phyloP scores from a whole-genome alignment of 257 asterid genomes.

The Parsonsia alboflavescens region DNA sequence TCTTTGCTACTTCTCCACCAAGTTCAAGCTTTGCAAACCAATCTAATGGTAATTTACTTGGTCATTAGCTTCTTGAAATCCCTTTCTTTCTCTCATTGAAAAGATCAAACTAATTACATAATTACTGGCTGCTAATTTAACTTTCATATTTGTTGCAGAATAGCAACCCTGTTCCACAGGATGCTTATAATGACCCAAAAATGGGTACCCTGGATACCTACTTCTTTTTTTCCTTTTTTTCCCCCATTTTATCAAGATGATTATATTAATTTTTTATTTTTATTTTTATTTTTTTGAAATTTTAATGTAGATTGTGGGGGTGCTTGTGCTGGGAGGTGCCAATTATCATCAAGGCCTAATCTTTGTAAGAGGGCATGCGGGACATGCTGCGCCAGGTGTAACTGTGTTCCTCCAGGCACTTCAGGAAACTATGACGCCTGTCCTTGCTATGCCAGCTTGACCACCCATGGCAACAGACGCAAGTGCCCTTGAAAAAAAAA shows the following conservation, averaged over 20 bases:
- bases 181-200: conserved; percentile 9
- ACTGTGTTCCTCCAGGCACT: conserved; percentile 67
- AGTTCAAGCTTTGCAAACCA: conserved; percentile 43
- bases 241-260: not conserved
- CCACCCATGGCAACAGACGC: conserved; percentile 41
- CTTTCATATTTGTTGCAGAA: conserved; percentile 34
- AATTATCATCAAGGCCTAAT: conserved; percentile 42
- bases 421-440: conserved; percentile 52
- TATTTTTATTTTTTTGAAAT: not conserved
- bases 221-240: too few relatives aligned
- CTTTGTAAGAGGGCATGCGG: conserved; percentile 70
- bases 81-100: not conserved
- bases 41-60: conserved; percentile 28
- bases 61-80: not conserved
- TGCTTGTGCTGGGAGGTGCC: conserved; percentile 54
- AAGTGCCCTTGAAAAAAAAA: conserved; percentile 46
- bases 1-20: conserved; percentile 39
- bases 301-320: conserved; percentile 42
- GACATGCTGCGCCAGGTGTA: conserved; percentile 58
- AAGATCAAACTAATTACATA: not conserved
- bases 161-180: conserved; percentile 23
- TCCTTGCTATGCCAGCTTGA: conserved; percentile 55
- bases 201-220: conserved; percentile 25
- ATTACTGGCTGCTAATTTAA: not conserved
- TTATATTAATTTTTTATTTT: too few relatives aligned